Conservation (phyloP, 164 flowering plant genomes). For the Santalum album region DNA sequence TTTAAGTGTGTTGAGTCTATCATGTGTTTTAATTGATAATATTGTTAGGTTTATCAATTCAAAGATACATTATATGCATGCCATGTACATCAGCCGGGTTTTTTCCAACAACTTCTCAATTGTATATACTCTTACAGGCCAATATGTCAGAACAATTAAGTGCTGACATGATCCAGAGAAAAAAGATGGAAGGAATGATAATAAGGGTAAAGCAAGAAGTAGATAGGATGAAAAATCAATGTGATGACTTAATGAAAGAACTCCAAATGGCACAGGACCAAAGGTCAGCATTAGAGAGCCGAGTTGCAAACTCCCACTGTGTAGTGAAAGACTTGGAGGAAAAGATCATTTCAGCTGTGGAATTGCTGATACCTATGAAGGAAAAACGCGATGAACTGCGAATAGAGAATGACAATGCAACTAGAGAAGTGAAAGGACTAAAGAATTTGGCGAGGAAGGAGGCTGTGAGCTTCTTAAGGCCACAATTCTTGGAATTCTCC, state of each 20-base stretch:
- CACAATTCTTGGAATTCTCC: conserved; percentile 29
- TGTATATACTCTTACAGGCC: conserved; percentile 29
- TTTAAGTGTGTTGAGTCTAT: too few species aligned
- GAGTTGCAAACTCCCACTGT: conserved; percentile 26
- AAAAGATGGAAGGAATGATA: conserved; percentile 42
- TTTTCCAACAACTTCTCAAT: not conserved
- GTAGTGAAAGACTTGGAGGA: conserved; percentile 42
- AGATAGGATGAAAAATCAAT: conserved; percentile 32
- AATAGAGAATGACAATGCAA: conserved; percentile 28
- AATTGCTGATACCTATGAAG: conserved; percentile 35
- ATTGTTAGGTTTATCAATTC: too few species aligned
- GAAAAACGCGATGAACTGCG: conserved; percentile 30
- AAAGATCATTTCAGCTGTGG: conserved; percentile 52
- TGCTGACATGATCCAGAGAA: conserved; percentile 39
- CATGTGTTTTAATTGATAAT: too few species aligned
- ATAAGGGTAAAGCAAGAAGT: conserved; percentile 33
- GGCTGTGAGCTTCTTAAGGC: conserved; percentile 8
- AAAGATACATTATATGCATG: too few species aligned
- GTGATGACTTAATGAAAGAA: conserved; percentile 29
- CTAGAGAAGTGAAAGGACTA: conserved; percentile 20
- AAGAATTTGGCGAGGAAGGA: conserved; percentile 11
- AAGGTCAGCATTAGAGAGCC: conserved; percentile 36
- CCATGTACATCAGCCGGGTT: not conserved
- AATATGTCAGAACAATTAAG: conserved; percentile 41
- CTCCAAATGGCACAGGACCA: conserved; percentile 32